Evolutionary conservation across 2,329 filamentous ascomycete genomes (phyloP).

Genomic region (Fusarium paranaense): DNA sequence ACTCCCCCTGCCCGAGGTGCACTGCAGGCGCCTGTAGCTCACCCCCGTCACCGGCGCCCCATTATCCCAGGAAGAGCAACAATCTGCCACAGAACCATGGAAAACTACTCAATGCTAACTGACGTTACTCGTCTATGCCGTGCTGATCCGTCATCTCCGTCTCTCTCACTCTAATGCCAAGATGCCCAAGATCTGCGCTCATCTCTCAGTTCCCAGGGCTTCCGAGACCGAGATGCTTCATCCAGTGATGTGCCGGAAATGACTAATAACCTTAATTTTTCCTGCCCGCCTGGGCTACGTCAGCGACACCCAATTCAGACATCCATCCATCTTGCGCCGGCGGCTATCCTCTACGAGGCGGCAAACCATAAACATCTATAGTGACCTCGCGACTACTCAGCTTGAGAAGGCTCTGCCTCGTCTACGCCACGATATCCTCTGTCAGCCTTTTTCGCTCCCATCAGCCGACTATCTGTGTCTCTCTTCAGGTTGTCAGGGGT

Average conservation of each 20-base stretch:
- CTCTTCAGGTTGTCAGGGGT: neutral
- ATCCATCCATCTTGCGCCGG: neutral
- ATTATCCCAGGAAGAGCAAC: constrained; percentile 1
- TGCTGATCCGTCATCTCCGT: constrained; percentile 12
- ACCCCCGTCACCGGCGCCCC: neutral
- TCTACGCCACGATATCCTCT: constrained; percentile 1
- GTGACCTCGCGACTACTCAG: neutral
- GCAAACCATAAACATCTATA: neutral
- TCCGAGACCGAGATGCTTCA: neutral
- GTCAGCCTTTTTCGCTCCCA: neutral
- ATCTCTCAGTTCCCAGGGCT: constrained; percentile 1
- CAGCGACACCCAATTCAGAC: neutral
- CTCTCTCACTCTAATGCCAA: neutral
- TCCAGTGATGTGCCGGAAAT: constrained; percentile 22
- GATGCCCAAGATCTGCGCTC: constrained; percentile 29
- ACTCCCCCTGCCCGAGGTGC: neutral
- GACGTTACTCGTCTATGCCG: neutral
- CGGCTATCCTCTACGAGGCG: neutral
- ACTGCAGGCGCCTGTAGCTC: neutral
- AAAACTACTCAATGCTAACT: neutral
- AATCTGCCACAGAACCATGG: neutral
- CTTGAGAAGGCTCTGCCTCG: neutral
- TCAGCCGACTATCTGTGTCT: neutral
- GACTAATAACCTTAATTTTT: constrained; percentile 35
- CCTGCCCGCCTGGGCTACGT: constrained; percentile 7